phyloP scores from a whole-genome alignment of 371 early-diverging fungal species.

The Mucor indicus region DNA sequence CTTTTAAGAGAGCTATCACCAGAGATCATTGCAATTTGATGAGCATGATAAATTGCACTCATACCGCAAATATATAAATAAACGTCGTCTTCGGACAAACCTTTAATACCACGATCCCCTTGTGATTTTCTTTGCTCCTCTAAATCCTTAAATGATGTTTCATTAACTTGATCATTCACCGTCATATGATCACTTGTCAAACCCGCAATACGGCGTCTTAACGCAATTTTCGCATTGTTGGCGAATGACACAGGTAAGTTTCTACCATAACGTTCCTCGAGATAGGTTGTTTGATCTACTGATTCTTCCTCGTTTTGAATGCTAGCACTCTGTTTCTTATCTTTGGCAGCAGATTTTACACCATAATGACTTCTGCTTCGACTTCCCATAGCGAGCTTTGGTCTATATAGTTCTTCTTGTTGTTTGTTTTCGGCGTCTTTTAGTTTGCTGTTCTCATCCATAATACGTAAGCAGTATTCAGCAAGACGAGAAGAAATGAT shows the following conservation, averaged over 20 bases:
- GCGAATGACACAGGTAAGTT: conserved; percentile 75
- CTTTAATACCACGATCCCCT: conserved; percentile 49
- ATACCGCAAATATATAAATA: conserved; percentile 89
- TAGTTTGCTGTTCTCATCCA: conserved; percentile 44
- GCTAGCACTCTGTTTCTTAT: not conserved
- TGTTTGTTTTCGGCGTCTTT: conserved; percentile 4
- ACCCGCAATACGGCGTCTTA: conserved; percentile 83
- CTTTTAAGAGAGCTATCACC: conserved; percentile 61
- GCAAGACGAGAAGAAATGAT: conserved; percentile 88
- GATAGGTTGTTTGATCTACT: conserved; percentile 57
- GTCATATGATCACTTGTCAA: conserved; percentile 48
- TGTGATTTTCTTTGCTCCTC: conserved; percentile 23
- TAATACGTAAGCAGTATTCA: conserved; percentile 69
- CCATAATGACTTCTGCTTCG: conserved; percentile 21
- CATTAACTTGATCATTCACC: conserved; percentile 19
- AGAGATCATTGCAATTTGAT: conserved; percentile 55
- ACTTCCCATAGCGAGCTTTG: conserved; percentile 14
- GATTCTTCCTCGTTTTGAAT: conserved; percentile 26
- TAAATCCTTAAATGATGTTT: conserved; percentile 22
- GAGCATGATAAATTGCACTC: conserved; percentile 90
- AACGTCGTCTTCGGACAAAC: conserved; percentile 75
- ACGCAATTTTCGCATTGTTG: conserved; percentile 67
- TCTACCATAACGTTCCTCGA: conserved; percentile 93
- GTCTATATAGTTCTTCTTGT: conserved; percentile 7
- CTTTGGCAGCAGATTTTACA: conserved; percentile 2